Evolutionary conservation across 2,329 filamentous ascomycete genomes (phyloP).

Genomic region (Sporothrix humicola): DNA sequence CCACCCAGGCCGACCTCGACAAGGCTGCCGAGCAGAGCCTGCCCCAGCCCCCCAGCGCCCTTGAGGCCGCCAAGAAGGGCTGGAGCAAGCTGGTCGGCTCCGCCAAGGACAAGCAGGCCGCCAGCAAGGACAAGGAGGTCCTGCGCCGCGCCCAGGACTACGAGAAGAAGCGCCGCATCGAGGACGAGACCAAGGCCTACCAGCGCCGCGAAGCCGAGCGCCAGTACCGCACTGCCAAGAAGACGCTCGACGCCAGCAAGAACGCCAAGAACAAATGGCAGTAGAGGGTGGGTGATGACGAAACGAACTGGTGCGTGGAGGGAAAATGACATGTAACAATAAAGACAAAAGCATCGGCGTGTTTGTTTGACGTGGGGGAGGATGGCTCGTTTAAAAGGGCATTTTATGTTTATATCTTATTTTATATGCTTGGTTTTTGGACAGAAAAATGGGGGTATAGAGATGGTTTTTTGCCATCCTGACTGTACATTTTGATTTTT

Average conservation of each 20-base stretch:
- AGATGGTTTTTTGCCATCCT: background rate
- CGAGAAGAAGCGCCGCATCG: conserved; percentile 69
- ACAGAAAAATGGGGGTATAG: conserved; percentile 12
- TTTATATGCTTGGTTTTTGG: background rate
- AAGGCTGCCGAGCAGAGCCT: conserved; percentile 29
- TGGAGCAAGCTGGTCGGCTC: conserved; percentile 37
- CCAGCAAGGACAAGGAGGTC: conserved; percentile 31
- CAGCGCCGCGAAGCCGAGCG: conserved; percentile 39
- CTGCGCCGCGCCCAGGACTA: conserved; percentile 40
- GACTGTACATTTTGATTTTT: conserved; percentile 2
- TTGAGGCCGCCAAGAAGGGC: conserved; percentile 36
- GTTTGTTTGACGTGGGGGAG: background rate
- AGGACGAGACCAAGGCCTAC: conserved; percentile 38
- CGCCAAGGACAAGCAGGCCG: conserved; percentile 38
- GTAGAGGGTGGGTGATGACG: background rate
- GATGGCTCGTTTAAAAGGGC: background rate
- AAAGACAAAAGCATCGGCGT: conserved; percentile 12
- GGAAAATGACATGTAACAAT: background rate
- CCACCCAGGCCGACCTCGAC: conserved; percentile 33
- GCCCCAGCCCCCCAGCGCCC: conserved; percentile 29
- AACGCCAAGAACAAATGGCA: conserved; percentile 15
- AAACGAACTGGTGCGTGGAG: background rate
- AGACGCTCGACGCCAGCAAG: conserved; percentile 31
- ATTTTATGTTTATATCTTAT: background rate
- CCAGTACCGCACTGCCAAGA: conserved; percentile 37